Conservation (phyloP, 2,329 filamentous ascomycete species). For the Shiraia sp. region DNA sequence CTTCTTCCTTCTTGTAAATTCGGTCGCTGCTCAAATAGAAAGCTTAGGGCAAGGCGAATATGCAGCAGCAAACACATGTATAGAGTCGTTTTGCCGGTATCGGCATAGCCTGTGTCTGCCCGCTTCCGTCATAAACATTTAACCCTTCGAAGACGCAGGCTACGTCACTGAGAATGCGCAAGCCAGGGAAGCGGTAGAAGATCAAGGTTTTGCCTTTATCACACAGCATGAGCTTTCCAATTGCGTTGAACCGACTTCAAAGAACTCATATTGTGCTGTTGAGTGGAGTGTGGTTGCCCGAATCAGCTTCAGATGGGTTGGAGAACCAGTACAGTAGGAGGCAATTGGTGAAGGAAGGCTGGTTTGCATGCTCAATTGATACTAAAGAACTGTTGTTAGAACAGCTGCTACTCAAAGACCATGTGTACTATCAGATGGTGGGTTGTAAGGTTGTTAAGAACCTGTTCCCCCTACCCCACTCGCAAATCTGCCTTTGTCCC, state of each 20-base stretch:
- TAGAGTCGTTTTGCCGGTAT: conserved; percentile 26
- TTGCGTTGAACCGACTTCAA: neutral
- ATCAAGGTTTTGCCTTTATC: neutral
- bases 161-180: conserved; percentile 28
- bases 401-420: too few species aligned
- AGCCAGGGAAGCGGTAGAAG: neutral
- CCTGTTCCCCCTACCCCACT: too few species aligned
- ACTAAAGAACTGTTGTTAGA: neutral
- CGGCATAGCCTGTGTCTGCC: conserved; percentile 25
- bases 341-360: too few species aligned
- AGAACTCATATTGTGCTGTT: neutral
- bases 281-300: too few species aligned
- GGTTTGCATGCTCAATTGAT: too few species aligned
- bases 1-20: conserved; percentile 38
- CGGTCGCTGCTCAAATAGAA: conserved; percentile 23
- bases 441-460: too few species aligned
- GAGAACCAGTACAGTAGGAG: too few species aligned
- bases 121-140: conserved; percentile 55
- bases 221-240: neutral
- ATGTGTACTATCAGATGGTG: too few species aligned
- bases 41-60: conserved; percentile 52
- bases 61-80: conserved; percentile 47
- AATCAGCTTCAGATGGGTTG: too few species aligned
- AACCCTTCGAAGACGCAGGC: conserved; percentile 51
- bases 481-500: too few species aligned